A percentile compares a stretch with the other conserved stretches of the same genome.
Evolutionary conservation across 495 filamentous ascomycete genomes (phyloP).

Genomic region (Tetracladium setigerum): DNA sequence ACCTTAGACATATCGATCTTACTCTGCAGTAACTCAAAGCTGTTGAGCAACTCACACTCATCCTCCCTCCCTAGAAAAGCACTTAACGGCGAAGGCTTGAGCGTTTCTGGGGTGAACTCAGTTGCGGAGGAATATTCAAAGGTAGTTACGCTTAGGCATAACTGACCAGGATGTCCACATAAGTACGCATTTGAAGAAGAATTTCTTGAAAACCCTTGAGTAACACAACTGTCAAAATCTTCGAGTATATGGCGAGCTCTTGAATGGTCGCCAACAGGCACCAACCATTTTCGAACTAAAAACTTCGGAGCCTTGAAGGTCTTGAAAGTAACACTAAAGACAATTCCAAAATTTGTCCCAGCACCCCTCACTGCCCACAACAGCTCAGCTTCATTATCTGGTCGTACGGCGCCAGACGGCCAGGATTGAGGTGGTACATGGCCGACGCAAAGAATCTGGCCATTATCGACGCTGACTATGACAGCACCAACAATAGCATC

Average conservation of each 20-base stretch:
- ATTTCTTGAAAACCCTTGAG: conserved; percentile 32
- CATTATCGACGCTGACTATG: conserved; percentile 46
- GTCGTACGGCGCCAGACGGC: conserved; percentile 38
- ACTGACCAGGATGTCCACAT: conserved; percentile 38
- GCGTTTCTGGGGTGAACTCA: conserved; percentile 18
- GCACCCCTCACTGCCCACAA: conserved; percentile 57
- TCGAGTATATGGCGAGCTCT: conserved; percentile 32
- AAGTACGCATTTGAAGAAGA: conserved; percentile 52
- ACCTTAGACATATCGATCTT: conserved; percentile 57
- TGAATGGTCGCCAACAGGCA: conserved; percentile 33
- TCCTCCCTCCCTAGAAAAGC: conserved; percentile 31
- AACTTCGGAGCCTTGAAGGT: conserved; percentile 37
- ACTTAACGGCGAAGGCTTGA: conserved; percentile 15
- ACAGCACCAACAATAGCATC: conserved; percentile 54
- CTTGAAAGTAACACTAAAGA: conserved; percentile 52
- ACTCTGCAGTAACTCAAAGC: conserved; percentile 45
- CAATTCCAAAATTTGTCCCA: conserved; percentile 56
- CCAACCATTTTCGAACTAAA: conserved; percentile 40
- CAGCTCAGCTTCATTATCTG: conserved; percentile 43
- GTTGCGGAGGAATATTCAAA: conserved; percentile 33
- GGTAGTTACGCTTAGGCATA: conserved; percentile 48
- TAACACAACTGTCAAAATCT: conserved; percentile 37
- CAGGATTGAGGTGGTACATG: conserved; percentile 39
- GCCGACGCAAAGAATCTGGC: conserved; percentile 41
- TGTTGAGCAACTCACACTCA: conserved; percentile 33